A percentile compares a stretch with the other conserved stretches of the same genome.
phyloP scores from a whole-genome alignment of 2,329 filamentous ascomycete genomes.

The Cercospora berteroae region DNA sequence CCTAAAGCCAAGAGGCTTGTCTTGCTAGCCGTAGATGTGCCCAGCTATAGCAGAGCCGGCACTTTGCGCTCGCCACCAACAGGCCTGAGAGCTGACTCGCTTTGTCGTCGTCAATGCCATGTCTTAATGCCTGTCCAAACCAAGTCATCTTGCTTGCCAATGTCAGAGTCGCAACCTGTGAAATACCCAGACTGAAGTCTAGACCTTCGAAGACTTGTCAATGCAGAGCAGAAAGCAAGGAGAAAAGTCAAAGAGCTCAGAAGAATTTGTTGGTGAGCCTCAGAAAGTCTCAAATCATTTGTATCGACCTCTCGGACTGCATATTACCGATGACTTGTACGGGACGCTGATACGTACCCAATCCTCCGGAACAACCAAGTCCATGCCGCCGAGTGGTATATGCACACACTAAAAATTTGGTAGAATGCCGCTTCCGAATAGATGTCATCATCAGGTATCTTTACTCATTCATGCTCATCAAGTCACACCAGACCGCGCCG shows the following conservation, averaged over 20 bases:
- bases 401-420: conserved; percentile 4
- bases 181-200: background rate
- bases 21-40: background rate
- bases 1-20: background rate
- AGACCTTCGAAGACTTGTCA: background rate
- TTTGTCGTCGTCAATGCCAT: background rate
- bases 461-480: conserved; percentile 11
- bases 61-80: background rate
- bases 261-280: background rate
- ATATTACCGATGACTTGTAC: background rate
- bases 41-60: background rate
- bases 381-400: conserved; percentile 1
- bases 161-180: background rate
- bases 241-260: background rate
- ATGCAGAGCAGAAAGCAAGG: background rate
- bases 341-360: conserved; percentile 11
- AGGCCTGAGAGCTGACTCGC: background rate
- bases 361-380: conserved; percentile 2
- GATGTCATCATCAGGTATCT: conserved; percentile 1
- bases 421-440: background rate
- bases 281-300: background rate
- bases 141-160: background rate
- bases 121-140: background rate
- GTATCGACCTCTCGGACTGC: conserved; percentile 3
- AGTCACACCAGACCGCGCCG: background rate